Evolutionary conservation across 352 stramenopile genomes (phyloP).

Genomic region (Lagenidium giganteum): DNA sequence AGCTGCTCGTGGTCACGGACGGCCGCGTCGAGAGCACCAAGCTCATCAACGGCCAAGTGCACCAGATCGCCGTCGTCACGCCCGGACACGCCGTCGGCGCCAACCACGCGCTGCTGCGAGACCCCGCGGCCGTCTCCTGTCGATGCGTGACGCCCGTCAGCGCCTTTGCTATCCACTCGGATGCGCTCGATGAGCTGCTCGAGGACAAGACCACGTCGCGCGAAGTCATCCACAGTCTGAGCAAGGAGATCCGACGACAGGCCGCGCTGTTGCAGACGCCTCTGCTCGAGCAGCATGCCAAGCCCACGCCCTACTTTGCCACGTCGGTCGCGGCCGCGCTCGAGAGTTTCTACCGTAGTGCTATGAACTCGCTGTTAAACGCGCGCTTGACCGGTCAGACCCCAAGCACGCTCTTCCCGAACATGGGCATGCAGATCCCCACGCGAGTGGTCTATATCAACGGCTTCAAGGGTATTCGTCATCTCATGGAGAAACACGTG

Average conservation of each 20-base stretch:
- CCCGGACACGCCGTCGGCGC: conserved; percentile 60
- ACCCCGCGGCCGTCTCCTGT: conserved; percentile 70
- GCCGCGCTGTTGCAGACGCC: conserved; percentile 83
- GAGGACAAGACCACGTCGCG: conserved; percentile 67
- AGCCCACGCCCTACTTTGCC: conserved; percentile 86
- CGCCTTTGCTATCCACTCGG: conserved; percentile 66
- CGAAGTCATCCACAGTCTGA: conserved; percentile 84
- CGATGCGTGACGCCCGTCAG: conserved; percentile 78
- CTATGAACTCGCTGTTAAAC: conserved; percentile 91
- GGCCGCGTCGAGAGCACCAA: conserved; percentile 72
- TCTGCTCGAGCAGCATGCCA: conserved; percentile 87
- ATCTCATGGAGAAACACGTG: conserved; percentile 83
- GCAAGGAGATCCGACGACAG: conserved; percentile 85
- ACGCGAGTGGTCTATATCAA: conserved; percentile 92
- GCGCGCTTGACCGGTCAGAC: conserved; percentile 76
- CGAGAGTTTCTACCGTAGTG: conserved; percentile 91
- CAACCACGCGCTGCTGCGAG: conserved; percentile 79
- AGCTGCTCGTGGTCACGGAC: conserved; percentile 69
- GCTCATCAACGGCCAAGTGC: conserved; percentile 80
- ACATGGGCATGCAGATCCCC: conserved; percentile 93
- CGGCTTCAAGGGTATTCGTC: conserved; percentile 89
- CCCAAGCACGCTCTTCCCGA: conserved; percentile 83
- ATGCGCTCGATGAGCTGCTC: conserved; percentile 68
- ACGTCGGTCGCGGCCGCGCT: conserved; percentile 89
- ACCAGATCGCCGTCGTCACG: conserved; percentile 48